Percentiles rank a stretch among this genome's conserved stretches.
These are phyloP conservation scores for Paracamarosporium sp. DNA, from an alignment of 2,329 filamentous ascomycete species.

Conservation along the genomic window DNA sequence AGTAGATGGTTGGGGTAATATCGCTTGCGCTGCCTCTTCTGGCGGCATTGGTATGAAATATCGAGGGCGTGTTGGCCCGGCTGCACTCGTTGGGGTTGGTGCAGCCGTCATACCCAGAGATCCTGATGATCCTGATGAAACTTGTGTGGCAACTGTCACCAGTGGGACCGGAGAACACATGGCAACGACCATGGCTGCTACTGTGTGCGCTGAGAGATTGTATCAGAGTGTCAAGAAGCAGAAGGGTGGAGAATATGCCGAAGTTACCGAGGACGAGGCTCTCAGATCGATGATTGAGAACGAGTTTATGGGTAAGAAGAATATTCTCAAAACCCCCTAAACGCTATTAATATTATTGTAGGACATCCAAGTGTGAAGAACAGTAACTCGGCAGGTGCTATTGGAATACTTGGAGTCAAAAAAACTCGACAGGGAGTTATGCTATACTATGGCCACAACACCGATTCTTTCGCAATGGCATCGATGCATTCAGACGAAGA, in stretches of 20 bases:
- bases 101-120: constrained; percentile 85
- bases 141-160: constrained; percentile 82
- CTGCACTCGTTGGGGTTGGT: constrained; percentile 89
- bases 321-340: not conserved
- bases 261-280: constrained; percentile 77
- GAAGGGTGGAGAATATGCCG: constrained; percentile 66
- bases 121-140: constrained; percentile 70
- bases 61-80: constrained; percentile 86
- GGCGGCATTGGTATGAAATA: constrained; percentile 99
- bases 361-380: constrained; percentile 80
- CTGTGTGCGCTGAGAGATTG: constrained; percentile 83
- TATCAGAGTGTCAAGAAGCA: constrained; percentile 72
- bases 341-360: constrained; percentile 29
- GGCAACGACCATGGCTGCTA: constrained; percentile 91
- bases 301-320: constrained; percentile 82
- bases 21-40: constrained; percentile 94
- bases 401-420: constrained; percentile 90
- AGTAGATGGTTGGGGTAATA: constrained; percentile 82
- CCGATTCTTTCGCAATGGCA: constrained; percentile 83
- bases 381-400: constrained; percentile 83
- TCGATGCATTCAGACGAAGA: constrained; percentile 84
- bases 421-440: constrained; percentile 77
- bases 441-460: constrained; percentile 96
- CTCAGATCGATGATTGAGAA: constrained; percentile 78
- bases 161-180: constrained; percentile 98